Conservation (phyloP, 768 basidiomycete genomes). For the Amanita fuliginea region DNA sequence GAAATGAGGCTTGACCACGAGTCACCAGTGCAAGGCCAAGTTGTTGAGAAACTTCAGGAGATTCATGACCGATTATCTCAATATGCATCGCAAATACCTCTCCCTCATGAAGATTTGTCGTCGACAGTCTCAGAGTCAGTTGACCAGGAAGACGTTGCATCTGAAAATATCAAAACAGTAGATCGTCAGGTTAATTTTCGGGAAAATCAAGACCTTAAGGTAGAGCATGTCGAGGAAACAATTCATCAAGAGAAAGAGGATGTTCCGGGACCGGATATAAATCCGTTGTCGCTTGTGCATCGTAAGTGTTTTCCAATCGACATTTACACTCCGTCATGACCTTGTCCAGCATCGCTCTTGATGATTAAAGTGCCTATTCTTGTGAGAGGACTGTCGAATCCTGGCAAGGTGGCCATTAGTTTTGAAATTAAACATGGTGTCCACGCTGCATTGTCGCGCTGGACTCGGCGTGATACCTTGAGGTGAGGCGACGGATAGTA, state of each 20-base stretch:
- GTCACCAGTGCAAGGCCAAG: background rate
- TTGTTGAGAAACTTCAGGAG: background rate
- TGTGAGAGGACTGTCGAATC: conserved; percentile 1
- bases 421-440: background rate
- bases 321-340: background rate
- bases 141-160: background rate
- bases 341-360: background rate
- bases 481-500: background rate
- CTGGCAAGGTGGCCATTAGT: background rate
- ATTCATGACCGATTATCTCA: background rate
- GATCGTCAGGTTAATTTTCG: background rate
- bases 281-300: background rate
- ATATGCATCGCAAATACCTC: background rate
- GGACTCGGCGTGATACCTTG: background rate
- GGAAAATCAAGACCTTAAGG: too few species aligned
- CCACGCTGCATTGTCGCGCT: conserved; percentile 2
- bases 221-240: background rate
- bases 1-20: background rate
- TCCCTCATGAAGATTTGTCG: background rate
- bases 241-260: background rate
- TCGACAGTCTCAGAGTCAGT: background rate
- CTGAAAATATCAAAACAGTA: too few species aligned
- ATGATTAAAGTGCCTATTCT: conserved; percentile 3
- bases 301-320: background rate
- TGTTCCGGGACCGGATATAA: background rate